phyloP scores from a whole-genome alignment of 371 early-diverging fungal genomes.

The Quaeritorhiza haematococci region DNA sequence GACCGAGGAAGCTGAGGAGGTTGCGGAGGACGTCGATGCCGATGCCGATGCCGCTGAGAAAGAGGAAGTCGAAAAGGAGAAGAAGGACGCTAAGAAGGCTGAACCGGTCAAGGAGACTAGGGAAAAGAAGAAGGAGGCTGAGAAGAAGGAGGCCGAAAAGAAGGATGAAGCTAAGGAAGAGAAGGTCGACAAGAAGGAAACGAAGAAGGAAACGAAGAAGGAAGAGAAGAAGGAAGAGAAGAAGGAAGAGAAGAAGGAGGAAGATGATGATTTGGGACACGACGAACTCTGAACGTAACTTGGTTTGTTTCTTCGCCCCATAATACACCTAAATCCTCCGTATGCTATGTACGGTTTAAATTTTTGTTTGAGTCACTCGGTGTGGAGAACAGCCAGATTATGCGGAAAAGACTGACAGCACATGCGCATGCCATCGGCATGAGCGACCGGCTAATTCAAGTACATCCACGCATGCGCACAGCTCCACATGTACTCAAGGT shows the following conservation, averaged over 20 bases:
- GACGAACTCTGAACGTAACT: too few species aligned
- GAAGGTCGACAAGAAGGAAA: too few species aligned
- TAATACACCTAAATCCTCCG: background rate
- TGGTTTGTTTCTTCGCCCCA: background rate
- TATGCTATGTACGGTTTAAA: too few species aligned
- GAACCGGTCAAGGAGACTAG: background rate
- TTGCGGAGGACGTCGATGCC: slow-evolving; percentile 17
- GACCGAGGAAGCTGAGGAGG: background rate
- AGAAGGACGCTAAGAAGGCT: background rate
- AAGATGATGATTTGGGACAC: background rate
- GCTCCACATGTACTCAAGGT: too few species aligned
- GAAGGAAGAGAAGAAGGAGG: background rate
- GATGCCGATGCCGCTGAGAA: slow-evolving; percentile 12
- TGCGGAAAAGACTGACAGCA: too few species aligned
- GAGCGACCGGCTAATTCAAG: too few species aligned
- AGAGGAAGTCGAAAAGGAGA: slow-evolving; percentile 3
- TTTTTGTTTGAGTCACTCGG: too few species aligned
- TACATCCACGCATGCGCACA: too few species aligned
- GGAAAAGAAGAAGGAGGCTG: slow-evolving; percentile 2
- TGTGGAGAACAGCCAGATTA: too few species aligned
- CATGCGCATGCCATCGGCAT: too few species aligned
- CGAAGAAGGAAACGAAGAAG: background rate
- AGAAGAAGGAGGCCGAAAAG: slow-evolving; percentile 10
- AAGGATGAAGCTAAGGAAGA: background rate
- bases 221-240: background rate